Evolutionary conservation across 2,329 filamentous ascomycete species (phyloP).

Genomic region (Diaporthe velutina): DNA sequence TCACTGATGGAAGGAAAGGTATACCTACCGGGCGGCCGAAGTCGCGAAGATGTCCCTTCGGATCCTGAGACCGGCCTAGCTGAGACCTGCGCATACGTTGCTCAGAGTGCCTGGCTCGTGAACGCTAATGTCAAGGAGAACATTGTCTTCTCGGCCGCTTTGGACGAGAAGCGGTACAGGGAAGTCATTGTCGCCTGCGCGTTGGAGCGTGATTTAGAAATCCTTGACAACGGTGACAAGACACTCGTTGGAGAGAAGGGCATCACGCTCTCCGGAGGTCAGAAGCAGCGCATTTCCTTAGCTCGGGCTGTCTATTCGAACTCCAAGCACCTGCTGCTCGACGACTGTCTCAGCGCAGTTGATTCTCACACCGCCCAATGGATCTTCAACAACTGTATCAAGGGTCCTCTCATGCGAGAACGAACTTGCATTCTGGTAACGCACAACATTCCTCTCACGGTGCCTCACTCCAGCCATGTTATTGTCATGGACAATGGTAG

Average conservation of each 20-base stretch:
- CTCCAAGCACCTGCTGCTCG: slow-evolving; percentile 89
- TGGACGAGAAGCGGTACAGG: slow-evolving; percentile 85
- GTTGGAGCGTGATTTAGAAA: slow-evolving; percentile 89
- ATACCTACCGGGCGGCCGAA: slow-evolving; percentile 85
- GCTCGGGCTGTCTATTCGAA: slow-evolving; percentile 98
- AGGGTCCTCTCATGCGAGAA: slow-evolving; percentile 87
- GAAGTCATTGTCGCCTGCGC: slow-evolving; percentile 93
- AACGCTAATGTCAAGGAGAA: slow-evolving; percentile 97
- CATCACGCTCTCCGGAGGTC: slow-evolving; percentile 94
- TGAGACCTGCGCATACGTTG: slow-evolving; percentile 95
- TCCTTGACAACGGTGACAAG: slow-evolving; percentile 91
- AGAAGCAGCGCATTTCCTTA: slow-evolving; percentile 97
- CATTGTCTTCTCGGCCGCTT: slow-evolving; percentile 88
- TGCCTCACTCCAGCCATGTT: slow-evolving; percentile 83
- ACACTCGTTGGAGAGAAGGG: slow-evolving; percentile 97
- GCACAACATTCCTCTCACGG: slow-evolving; percentile 91
- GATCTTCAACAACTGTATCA: slow-evolving; percentile 95
- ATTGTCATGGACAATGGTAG: slow-evolving; percentile 91
- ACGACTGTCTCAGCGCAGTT: slow-evolving; percentile 96
- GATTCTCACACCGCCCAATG: slow-evolving; percentile 98
- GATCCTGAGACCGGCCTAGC: slow-evolving; percentile 89
- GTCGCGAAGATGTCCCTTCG: slow-evolving; percentile 84
- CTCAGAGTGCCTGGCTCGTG: slow-evolving; percentile 96
- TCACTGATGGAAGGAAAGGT: slow-evolving; percentile 84
- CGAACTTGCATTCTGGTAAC: slow-evolving; percentile 96